phyloP scores from a whole-genome alignment of 345 rosid species.

The Microcos paniculata region DNA sequence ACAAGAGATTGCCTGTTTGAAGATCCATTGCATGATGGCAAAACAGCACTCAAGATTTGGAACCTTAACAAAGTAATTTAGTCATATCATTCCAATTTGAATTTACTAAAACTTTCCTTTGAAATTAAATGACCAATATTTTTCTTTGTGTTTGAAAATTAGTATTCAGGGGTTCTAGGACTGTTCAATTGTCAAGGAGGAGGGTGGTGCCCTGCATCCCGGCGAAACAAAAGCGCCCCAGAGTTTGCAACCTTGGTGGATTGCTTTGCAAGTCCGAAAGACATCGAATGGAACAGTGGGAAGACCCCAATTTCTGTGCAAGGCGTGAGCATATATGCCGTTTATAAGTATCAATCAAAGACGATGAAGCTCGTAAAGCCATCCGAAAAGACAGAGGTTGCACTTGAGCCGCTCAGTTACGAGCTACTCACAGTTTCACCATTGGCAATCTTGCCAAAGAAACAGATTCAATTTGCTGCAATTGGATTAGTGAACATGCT shows the following conservation, averaged over 20 bases:
- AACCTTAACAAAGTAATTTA: conserved; percentile 72
- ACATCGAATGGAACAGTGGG: conserved; percentile 79
- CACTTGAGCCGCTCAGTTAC: conserved; percentile 66
- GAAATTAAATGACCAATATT: not conserved
- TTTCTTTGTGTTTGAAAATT: conserved; percentile 38
- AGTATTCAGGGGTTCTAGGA: conserved; percentile 82
- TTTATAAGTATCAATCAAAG: conserved; percentile 62
- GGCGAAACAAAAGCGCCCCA: conserved; percentile 64
- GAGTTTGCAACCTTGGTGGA: conserved; percentile 45
- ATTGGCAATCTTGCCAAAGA: conserved; percentile 32
- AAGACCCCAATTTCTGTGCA: conserved; percentile 54
- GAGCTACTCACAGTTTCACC: conserved; percentile 82
- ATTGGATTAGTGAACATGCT: conserved; percentile 87
- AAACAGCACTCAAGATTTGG: conserved; percentile 94
- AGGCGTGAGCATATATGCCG: conserved; percentile 47
- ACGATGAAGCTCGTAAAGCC: conserved; percentile 53
- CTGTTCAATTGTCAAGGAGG: conserved; percentile 97
- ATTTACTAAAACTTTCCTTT: not conserved
- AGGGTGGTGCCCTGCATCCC: conserved; percentile 71
- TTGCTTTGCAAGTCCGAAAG: conserved; percentile 47
- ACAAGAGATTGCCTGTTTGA: conserved; percentile 79
- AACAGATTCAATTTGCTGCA: conserved; percentile 34
- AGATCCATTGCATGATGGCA: conserved; percentile 88
- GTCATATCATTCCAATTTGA: not conserved
- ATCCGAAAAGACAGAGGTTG: conserved; percentile 44